Evolutionary conservation across 305 asterid species (phyloP).

Genomic region (Coffea humblotiana): DNA sequence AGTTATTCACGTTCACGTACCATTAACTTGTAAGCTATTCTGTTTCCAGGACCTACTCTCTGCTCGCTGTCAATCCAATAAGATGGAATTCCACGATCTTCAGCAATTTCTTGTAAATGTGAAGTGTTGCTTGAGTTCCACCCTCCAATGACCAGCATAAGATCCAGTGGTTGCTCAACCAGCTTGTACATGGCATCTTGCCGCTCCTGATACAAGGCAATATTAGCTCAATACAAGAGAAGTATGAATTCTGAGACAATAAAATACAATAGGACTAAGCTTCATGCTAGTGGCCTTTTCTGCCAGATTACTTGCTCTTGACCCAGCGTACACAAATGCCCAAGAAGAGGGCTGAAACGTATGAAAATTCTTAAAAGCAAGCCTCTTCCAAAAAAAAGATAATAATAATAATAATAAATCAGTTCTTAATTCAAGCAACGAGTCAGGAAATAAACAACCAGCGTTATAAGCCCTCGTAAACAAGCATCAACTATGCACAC

Average conservation of each 20-base stretch:
- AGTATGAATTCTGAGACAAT: not conserved
- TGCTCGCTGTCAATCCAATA: slow-evolving; percentile 89
- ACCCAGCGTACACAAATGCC: not conserved
- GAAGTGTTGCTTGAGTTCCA: slow-evolving; percentile 99
- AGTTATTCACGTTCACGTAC: slow-evolving; percentile 32
- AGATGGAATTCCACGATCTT: slow-evolving; percentile 90
- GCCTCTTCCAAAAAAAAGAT: not conserved
- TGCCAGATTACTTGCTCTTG: not conserved
- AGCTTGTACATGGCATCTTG: slow-evolving; percentile 99
- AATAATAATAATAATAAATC: not conserved
- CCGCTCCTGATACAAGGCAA: slow-evolving; percentile 61
- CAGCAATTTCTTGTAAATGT: slow-evolving; percentile 94
- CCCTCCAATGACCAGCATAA: slow-evolving; percentile 91
- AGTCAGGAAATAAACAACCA: not conserved
- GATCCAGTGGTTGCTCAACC: slow-evolving; percentile 76
- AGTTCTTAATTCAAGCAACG: not conserved
- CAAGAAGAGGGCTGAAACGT: not conserved
- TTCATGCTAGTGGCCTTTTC: not conserved
- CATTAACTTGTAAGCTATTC: slow-evolving; percentile 72
- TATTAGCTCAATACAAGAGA: slow-evolving; percentile 1
- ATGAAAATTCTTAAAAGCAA: not conserved
- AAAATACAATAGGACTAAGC: not conserved
- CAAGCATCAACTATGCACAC: not conserved
- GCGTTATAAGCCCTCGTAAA: not conserved
- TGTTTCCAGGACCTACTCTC: slow-evolving; percentile 96